Evolutionary conservation across 2,329 filamentous ascomycete genomes (phyloP).

Genomic region (Juglanconis juglandina): DNA sequence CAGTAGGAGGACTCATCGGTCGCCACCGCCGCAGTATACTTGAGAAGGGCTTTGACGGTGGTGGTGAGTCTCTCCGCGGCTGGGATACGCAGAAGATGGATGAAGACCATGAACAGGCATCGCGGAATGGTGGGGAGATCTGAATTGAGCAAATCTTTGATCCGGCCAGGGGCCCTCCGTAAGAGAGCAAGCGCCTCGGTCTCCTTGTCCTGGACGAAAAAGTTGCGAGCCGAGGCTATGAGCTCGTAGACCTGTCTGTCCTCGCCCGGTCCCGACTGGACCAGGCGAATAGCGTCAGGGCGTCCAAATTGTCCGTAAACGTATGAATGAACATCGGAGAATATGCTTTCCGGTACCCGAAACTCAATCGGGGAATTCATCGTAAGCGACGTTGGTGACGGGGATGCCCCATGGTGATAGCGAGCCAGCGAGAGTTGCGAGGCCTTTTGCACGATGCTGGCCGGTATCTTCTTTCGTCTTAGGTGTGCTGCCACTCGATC

Average conservation of each 20-base stretch:
- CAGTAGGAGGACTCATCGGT: slow-evolving; percentile 6
- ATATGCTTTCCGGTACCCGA: slow-evolving; percentile 14
- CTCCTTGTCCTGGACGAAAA: slow-evolving; percentile 8
- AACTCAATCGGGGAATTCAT: slow-evolving; percentile 12
- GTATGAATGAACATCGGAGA: slow-evolving; percentile 14
- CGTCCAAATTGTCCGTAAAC: slow-evolving; percentile 7
- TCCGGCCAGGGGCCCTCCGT: slow-evolving; percentile 3
- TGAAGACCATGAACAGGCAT: slow-evolving; percentile 13
- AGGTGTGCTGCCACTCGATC: slow-evolving; percentile 17
- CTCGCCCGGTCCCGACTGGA: background rate
- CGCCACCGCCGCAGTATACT: slow-evolving; percentile 9
- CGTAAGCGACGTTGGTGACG: slow-evolving; percentile 4
- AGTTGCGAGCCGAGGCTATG: slow-evolving; percentile 9
- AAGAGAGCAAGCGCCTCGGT: slow-evolving; percentile 13
- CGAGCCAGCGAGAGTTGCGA: background rate
- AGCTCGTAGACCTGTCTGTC: slow-evolving; percentile 4
- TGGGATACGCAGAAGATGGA: slow-evolving; percentile 9
- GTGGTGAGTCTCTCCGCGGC: slow-evolving; percentile 1
- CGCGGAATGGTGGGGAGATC: slow-evolving; percentile 9
- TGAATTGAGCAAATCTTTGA: slow-evolving; percentile 8
- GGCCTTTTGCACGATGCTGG: slow-evolving; percentile 3
- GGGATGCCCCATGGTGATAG: background rate
- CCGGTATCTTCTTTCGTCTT: slow-evolving; percentile 13
- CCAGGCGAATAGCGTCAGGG: background rate
- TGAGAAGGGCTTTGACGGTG: slow-evolving; percentile 9